These are phyloP conservation scores for Schrenkiella parvula DNA, from an alignment of 345 rosid genomes.

Conservation along the genomic window DNA sequence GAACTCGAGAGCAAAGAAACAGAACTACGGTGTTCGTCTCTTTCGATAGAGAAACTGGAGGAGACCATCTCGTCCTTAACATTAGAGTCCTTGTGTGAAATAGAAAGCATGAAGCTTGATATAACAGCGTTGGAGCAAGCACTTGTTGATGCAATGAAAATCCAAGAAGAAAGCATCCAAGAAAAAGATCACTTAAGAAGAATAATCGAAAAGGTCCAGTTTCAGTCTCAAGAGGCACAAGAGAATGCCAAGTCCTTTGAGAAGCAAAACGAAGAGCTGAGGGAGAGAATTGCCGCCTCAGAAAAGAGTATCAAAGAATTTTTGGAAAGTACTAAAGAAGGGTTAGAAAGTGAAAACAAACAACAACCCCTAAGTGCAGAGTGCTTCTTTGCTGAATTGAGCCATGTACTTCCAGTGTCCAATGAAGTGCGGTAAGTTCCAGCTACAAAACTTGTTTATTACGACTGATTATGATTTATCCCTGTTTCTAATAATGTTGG, in stretches of 20 bases:
- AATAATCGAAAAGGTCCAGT: conserved; percentile 47
- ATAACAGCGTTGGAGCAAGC: conserved; percentile 54
- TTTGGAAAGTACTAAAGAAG: conserved; percentile 37
- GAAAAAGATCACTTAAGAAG: conserved; percentile 46
- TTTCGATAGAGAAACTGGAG: conserved; percentile 63
- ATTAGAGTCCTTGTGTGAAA: conserved; percentile 74
- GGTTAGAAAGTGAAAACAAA: conserved; percentile 39
- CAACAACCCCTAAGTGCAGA: conserved; percentile 15
- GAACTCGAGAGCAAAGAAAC: conserved; percentile 60
- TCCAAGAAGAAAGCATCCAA: conserved; percentile 47
- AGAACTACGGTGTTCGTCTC: conserved; percentile 52
- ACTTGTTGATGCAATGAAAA: conserved; percentile 50
- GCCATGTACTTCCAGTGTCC: conserved; percentile 30
- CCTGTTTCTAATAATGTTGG: background rate
- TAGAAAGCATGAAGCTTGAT: conserved; percentile 83
- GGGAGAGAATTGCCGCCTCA: conserved; percentile 36
- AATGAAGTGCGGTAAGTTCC: conserved; percentile 48
- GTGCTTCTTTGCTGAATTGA: conserved; percentile 31
- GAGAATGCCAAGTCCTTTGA: conserved; percentile 37
- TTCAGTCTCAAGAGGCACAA: conserved; percentile 41
- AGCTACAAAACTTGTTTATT: background rate
- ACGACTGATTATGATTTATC: background rate
- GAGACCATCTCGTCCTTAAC: conserved; percentile 54
- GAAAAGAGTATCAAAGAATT: conserved; percentile 39
- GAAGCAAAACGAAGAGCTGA: conserved; percentile 52